Evolutionary conservation across 371 early-diverging fungal species (phyloP).

Genomic region (Mucor velutinosus): DNA sequence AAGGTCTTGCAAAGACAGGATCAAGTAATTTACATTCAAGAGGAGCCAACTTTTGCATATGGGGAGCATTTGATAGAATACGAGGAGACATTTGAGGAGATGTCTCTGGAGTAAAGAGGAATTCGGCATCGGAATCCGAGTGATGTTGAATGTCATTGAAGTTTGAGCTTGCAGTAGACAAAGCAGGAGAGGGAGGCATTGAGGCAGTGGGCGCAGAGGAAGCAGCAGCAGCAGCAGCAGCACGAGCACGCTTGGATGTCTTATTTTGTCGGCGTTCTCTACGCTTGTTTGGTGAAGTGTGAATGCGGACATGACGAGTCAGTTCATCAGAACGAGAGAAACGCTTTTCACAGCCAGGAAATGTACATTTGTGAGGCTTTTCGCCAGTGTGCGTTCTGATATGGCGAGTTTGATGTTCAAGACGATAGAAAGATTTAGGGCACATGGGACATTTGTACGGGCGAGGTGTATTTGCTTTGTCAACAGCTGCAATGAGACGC

Average conservation of each 20-base stretch:
- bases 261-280: slow-evolving; percentile 31
- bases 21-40: slow-evolving; percentile 33
- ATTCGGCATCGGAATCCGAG: slow-evolving; percentile 47
- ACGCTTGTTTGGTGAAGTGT: slow-evolving; percentile 51
- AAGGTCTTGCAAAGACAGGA: slow-evolving; percentile 22
- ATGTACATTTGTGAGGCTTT: slow-evolving; percentile 76
- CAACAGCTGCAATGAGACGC: slow-evolving; percentile 36
- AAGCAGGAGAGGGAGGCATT: slow-evolving; percentile 54
- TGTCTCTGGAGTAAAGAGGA: slow-evolving; percentile 44
- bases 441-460: slow-evolving; percentile 71
- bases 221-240: slow-evolving; percentile 15
- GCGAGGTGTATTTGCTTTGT: slow-evolving; percentile 52
- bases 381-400: slow-evolving; percentile 86
- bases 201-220: neutral
- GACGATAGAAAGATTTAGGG: slow-evolving; percentile 64
- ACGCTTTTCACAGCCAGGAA: slow-evolving; percentile 70
- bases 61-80: neutral
- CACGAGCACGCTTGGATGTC: slow-evolving; percentile 18
- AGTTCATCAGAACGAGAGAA: slow-evolving; percentile 78
- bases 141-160: slow-evolving; percentile 25
- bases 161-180: slow-evolving; percentile 34
- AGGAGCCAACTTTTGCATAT: slow-evolving; percentile 24
- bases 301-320: slow-evolving; percentile 66
- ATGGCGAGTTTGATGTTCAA: slow-evolving; percentile 78
- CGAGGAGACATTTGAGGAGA: slow-evolving; percentile 44